Base-by-base conservation (phyloP, 768 basidiomycete species). In the Serendipita sp. region DNA sequence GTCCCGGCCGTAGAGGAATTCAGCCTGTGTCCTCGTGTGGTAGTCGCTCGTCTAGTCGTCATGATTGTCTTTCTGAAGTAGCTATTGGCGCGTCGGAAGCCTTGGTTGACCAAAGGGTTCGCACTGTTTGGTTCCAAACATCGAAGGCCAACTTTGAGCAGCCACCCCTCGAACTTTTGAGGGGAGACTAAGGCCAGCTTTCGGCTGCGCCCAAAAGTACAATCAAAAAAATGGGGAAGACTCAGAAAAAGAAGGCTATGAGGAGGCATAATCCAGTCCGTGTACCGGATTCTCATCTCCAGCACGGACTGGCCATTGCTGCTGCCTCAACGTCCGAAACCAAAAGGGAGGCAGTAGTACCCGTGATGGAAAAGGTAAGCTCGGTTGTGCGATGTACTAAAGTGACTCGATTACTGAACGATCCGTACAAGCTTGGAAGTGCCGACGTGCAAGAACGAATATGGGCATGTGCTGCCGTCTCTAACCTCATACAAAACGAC, bases 391-490 rank as follows among this genome's bases (percentile, higher is more conserved):
- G 2, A n/a, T 43, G 33, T 28, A 24, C 22, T 38, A 13, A n/a
- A n/a, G n/a, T n/a, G n/a, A n/a, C n/a, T n/a, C n/a, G n/a, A n/a
- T n/a, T n/a, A n/a, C n/a, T n/a, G n/a, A 63, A 3, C 28, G 26
- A 51, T 51, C 9, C 48, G 48, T 13, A 14, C 45, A 24, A 90
- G 88, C 84, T 92, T 79, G 81, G 84, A 68, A 83, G 84, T 71
- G 67, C 82, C 3, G 90, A 95, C 67, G 77, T 80, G 5, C 74
- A 79, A 1, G 94, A 97, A 66, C 82, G 94, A 61, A 90, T 90
- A 71, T 96, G 91, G 93, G 91, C 93, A 2, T 95, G 93, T 71
- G 91, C 93, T 24, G 92, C 93, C 0, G 87, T 95, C n/a, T 92
- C 90, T 11, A 95, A 90, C 72, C 76, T 97, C 56, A 95, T 95